Percentiles rank a stretch among this genome's conserved stretches.
Conservation (phyloP, 148 eudicot species). For the Rhododendron griersonianum region DNA sequence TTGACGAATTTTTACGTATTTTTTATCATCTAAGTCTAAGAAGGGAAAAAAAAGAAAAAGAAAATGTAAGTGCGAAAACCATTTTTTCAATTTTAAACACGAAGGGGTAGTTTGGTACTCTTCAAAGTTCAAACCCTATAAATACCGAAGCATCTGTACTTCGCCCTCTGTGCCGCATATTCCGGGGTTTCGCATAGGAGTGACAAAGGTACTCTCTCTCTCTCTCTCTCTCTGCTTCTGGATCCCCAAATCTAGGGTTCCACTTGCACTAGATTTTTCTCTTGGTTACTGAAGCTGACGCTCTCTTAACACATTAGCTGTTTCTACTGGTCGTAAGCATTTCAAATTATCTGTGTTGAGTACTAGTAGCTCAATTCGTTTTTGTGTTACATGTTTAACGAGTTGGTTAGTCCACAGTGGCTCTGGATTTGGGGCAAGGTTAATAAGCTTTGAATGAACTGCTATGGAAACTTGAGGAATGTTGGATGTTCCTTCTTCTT, state of each 20-base stretch:
- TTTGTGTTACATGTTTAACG: not conserved
- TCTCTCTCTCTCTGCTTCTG: slow-evolving; percentile 19
- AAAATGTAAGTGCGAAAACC: too few relatives aligned
- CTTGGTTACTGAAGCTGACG: not conserved
- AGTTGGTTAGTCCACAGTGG: not conserved
- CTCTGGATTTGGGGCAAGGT: not conserved
- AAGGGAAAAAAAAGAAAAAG: too few relatives aligned
- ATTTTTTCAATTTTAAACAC: not conserved
- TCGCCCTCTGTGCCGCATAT: slow-evolving; percentile 16
- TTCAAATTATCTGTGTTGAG: not conserved
- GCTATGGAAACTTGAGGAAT: not conserved
- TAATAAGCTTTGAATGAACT: not conserved
- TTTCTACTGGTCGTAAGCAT: not conserved
- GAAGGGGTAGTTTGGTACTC: not conserved
- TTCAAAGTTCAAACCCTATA: not conserved
- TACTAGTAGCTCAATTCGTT: not conserved
- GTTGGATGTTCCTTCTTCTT: not conserved
- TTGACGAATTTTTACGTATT: not conserved
- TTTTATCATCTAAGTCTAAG: too few relatives aligned
- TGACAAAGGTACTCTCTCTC: slow-evolving; percentile 25
- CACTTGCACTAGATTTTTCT: not conserved
- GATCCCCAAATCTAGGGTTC: slow-evolving; percentile 54
- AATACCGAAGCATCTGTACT: not conserved
- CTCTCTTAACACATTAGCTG: not conserved
- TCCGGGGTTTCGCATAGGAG: slow-evolving; percentile 20